These are phyloP conservation scores for Rheum nobile DNA, from an alignment of 148 eudicot species.

Conservation along the genomic window DNA sequence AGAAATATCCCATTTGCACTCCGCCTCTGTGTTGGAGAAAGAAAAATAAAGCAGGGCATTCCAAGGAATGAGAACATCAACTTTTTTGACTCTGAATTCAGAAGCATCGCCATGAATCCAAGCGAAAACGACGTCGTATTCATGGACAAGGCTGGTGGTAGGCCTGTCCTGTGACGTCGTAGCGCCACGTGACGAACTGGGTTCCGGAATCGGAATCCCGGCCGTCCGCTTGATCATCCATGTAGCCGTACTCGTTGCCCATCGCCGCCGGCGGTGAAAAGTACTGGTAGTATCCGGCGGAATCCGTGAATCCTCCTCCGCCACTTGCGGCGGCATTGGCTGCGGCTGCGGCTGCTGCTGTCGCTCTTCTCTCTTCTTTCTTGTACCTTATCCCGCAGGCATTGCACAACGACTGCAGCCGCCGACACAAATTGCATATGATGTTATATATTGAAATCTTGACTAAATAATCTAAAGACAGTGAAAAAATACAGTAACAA, in stretches of 20 bases:
- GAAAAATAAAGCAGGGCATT: not conserved
- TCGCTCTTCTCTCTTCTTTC: constrained; percentile 9
- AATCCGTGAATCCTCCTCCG: not conserved
- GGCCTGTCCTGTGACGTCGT: constrained; percentile 45
- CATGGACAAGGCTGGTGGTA: constrained; percentile 46
- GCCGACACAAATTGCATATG: no score
- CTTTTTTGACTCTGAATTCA: no score
- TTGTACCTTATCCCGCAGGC: constrained; percentile 10
- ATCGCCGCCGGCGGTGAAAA: constrained; percentile 28
- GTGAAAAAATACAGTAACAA: no score
- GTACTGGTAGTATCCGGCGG: constrained; percentile 18
- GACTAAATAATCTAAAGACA: no score
- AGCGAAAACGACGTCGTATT: not conserved
- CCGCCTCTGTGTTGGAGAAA: not conserved
- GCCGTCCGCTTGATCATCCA: constrained; percentile 32
- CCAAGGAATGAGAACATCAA: no score
- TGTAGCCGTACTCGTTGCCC: constrained; percentile 53
- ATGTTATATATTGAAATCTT: no score
- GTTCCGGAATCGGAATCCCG: constrained; percentile 14
- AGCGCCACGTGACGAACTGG: constrained; percentile 55
- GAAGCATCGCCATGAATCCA: no score
- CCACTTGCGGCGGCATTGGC: not conserved
- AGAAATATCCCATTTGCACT: not conserved
- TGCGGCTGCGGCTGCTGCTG: not conserved
- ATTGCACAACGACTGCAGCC: constrained; percentile 8